Base-by-base conservation (phyloP, 345 rosid species). In the Boechera stricta region DNA sequence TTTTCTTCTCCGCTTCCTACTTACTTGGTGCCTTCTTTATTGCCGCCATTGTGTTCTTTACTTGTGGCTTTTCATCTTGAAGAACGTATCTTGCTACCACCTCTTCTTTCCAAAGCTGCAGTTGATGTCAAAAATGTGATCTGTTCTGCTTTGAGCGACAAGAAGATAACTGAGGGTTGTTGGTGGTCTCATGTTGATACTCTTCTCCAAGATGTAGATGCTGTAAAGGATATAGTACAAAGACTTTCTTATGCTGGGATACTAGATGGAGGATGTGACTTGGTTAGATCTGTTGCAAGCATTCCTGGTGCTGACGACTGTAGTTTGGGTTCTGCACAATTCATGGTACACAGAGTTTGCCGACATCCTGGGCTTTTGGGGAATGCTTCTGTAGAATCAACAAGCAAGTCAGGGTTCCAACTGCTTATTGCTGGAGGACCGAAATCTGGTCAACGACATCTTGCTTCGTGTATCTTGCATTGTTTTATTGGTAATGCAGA, bases 371-470 rank as follows among this genome's bases (percentile, higher is more conserved):
- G 79, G 78, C 56, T 73, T 66, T 74, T 66, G 38, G 75, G 64
- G 35, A 80, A 77, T 75, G 47, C 79, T 42, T 82, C 82, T 79
- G 66, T 78, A 76, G 76, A 82, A 64, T 76, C 89, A 58, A 71
- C 78, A 72, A 88, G 81, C 73, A 86, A 77, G 75, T 83, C 85
- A 51, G 94, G 95, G 67, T 89, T 88, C 76, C 90, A 89, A 54
- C 61, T 91, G 53, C 82, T 95, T 80, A 83, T 95, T 81, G 85
- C 96, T 81, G 99, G 98, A 78, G 76, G 77, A 73, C 84, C 91
- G n/a, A 79, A 86, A 86, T 89, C 92, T 75, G 99, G 97, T 69
- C 99, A 95, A 85, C 87, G 87, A 65, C 97, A 91, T 86, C 85
- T 95, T 70, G 98, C 94, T 80, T 89, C 98, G 71, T 91, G 97